Conservation (phyloP, 2,329 filamentous ascomycete genomes). For the Didymella pomorum region DNA sequence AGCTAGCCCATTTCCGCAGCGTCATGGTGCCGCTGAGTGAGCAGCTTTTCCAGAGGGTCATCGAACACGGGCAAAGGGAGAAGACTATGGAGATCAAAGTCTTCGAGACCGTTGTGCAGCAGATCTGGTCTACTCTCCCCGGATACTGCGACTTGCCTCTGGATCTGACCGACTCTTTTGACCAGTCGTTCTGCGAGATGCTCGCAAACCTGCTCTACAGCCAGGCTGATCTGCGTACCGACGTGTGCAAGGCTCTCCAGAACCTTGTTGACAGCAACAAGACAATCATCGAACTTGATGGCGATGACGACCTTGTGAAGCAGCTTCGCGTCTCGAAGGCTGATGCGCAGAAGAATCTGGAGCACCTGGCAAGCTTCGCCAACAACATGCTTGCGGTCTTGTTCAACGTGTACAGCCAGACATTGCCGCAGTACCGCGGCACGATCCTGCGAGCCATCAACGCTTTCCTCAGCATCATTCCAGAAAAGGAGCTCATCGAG, state of each 20-base stretch:
- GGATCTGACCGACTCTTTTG: slow-evolving; percentile 75
- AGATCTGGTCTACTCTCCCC: slow-evolving; percentile 92
- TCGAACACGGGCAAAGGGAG: slow-evolving; percentile 80
- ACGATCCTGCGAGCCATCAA: slow-evolving; percentile 95
- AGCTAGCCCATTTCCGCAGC: slow-evolving; percentile 80
- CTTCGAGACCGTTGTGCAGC: slow-evolving; percentile 93
- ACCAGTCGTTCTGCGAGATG: slow-evolving; percentile 88
- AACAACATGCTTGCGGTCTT: slow-evolving; percentile 92
- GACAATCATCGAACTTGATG: slow-evolving; percentile 74
- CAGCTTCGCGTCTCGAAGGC: slow-evolving; percentile 80
- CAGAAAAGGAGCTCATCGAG: slow-evolving; percentile 77
- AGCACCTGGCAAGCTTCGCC: slow-evolving; percentile 80
- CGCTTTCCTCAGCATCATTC: slow-evolving; percentile 88
- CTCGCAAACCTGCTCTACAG: slow-evolving; percentile 91
- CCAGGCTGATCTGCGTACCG: slow-evolving; percentile 84
- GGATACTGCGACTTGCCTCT: slow-evolving; percentile 94
- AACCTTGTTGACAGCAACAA: slow-evolving; percentile 92
- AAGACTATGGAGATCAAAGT: slow-evolving; percentile 98
- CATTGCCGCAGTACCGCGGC: slow-evolving; percentile 87
- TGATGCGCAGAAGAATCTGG: slow-evolving; percentile 78
- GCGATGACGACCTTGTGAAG: slow-evolving; percentile 74
- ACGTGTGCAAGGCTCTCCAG: slow-evolving; percentile 86
- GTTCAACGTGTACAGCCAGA: slow-evolving; percentile 99
- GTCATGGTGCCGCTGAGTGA: slow-evolving; percentile 92
- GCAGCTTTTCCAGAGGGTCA: slow-evolving; percentile 84